These are phyloP conservation scores for Backusella psychrophila DNA, from an alignment of 192 early-diverging fungal species.

Conservation along the genomic window DNA sequence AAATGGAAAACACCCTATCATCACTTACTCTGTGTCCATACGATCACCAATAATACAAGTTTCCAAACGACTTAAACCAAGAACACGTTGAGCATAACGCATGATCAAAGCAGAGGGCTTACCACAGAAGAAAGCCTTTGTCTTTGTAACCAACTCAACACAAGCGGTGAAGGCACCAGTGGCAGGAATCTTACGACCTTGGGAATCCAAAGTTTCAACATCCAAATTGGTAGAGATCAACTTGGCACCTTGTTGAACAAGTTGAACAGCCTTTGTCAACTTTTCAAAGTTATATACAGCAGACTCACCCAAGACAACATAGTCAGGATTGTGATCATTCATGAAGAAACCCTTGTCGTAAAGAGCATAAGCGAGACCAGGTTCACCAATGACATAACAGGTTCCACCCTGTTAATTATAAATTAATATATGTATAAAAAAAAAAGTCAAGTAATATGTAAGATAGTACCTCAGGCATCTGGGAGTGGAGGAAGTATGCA, in stretches of 20 bases:
- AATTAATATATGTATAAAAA: not conserved
- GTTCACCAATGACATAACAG: conserved; percentile 60
- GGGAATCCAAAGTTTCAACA: conserved; percentile 47
- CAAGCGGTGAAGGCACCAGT: conserved; percentile 56
- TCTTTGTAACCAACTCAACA: conserved; percentile 56
- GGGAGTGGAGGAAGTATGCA: conserved; percentile 53
- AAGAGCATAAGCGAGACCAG: conserved; percentile 55
- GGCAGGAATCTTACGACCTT: conserved; percentile 47
- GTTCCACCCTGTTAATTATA: conserved; percentile 29
- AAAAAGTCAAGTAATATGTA: not conserved
- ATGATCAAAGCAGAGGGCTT: conserved; percentile 58
- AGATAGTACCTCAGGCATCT: conserved; percentile 42
- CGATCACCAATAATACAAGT: conserved; percentile 67
- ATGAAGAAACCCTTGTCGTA: conserved; percentile 61
- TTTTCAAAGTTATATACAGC: conserved; percentile 51
- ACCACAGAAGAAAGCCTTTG: conserved; percentile 58
- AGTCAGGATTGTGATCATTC: conserved; percentile 58
- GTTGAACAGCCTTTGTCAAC: conserved; percentile 50
- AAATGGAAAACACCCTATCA: not conserved
- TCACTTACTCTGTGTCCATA: conserved; percentile 61
- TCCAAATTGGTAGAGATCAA: conserved; percentile 67
- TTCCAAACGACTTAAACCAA: conserved; percentile 51
- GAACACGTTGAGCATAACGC: conserved; percentile 53
- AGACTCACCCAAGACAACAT: conserved; percentile 61
- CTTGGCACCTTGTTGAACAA: conserved; percentile 53